Evolutionary conservation across 2,329 filamentous ascomycete genomes (phyloP).

Genomic region (Diaporthe sp.): DNA sequence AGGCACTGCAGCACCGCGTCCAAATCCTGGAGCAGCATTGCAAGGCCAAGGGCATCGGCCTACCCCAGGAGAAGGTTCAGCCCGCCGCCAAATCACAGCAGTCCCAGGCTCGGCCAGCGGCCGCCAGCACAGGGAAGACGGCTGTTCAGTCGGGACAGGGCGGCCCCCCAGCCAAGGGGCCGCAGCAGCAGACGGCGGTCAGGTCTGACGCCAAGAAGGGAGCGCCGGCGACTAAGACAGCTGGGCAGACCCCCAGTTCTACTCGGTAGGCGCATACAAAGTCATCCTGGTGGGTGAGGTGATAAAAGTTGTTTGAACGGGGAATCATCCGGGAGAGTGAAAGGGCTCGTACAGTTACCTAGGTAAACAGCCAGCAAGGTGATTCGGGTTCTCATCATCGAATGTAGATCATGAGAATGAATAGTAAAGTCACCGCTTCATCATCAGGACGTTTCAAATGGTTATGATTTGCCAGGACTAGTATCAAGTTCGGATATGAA

Average conservation of each 20-base stretch:
- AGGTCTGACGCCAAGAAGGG: neutral
- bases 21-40: slow-evolving; percentile 11
- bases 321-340: no score
- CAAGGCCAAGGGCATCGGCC: slow-evolving; percentile 12
- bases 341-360: neutral
- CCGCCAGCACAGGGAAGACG: neutral
- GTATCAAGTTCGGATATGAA: neutral
- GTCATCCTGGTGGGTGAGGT: neutral
- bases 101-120: neutral
- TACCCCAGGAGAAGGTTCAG: neutral
- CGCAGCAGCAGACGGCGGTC: slow-evolving; percentile 1
- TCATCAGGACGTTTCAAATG: neutral
- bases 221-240: neutral
- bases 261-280: neutral
- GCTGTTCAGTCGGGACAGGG: neutral
- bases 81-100: neutral
- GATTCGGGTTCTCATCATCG: neutral
- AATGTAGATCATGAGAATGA: neutral
- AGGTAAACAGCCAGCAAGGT: neutral
- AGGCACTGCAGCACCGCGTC: neutral
- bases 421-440: neutral
- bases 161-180: neutral
- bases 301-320: neutral
- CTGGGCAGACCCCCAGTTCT: neutral
- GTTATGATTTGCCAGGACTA: no score